Conservation (phyloP, 441 rosid species). For the Syzygium malaccense region DNA sequence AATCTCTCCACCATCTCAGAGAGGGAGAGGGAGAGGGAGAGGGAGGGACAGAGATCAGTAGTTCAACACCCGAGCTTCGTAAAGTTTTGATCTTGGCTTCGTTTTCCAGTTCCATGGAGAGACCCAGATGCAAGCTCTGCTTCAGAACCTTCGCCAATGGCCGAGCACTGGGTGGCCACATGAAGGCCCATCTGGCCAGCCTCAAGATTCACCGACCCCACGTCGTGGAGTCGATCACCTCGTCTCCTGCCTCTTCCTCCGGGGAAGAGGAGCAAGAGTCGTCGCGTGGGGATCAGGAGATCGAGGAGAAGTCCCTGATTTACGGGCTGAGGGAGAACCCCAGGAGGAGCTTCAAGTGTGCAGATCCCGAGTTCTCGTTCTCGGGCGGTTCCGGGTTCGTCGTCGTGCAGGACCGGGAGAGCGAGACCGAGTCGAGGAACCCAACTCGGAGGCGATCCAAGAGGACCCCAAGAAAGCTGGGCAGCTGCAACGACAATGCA, state of each 20-base stretch:
- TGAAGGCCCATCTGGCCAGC: conserved; percentile 78
- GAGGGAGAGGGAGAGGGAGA: conserved; percentile 14
- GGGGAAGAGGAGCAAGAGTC: conserved; percentile 19
- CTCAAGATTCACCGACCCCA: conserved; percentile 1
- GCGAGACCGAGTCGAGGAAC: conserved; percentile 71
- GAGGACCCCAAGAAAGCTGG: conserved; percentile 11
- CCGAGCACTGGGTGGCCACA: conserved; percentile 91
- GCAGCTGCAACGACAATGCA: conserved; percentile 13
- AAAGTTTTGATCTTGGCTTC: conserved; percentile 1
- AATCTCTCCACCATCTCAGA: neutral
- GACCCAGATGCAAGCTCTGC: conserved; percentile 83
- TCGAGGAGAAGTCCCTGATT: conserved; percentile 32
- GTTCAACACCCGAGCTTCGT: conserved; percentile 1
- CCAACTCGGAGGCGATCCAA: conserved; percentile 52
- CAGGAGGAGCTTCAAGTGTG: conserved; percentile 52
- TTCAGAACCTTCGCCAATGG: conserved; percentile 64
- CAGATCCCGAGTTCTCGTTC: conserved; percentile 65
- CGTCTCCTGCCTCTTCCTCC: conserved; percentile 39
- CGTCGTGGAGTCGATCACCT: conserved; percentile 27
- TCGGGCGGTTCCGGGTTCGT: conserved; percentile 28
- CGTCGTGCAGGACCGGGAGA: conserved; percentile 59
- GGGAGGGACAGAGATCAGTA: conserved; percentile 12
- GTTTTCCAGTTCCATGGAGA: conserved; percentile 46
- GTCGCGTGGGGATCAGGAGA: conserved; percentile 4
- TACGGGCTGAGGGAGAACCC: conserved; percentile 78